Evolutionary conservation across 192 early-diverging fungal species (phyloP).

Genomic region (Haplosporangium gracile): DNA sequence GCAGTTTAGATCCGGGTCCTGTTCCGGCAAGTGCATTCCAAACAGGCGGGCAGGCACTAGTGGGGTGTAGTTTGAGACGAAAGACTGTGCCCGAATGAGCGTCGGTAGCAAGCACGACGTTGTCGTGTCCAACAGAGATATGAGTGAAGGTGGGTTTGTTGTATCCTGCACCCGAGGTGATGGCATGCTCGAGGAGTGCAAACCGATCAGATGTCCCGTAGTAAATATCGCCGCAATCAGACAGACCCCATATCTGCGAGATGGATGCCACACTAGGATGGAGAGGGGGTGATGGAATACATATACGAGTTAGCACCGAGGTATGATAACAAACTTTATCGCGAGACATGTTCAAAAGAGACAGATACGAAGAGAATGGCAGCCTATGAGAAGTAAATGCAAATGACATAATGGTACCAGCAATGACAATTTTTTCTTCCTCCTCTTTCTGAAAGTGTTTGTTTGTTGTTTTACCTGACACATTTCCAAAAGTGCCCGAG

Average conservation of each 20-base stretch:
- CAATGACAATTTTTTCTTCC: neutral
- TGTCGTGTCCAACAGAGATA: conserved; percentile 42
- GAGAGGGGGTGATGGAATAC: neutral
- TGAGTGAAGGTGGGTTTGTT: conserved; percentile 31
- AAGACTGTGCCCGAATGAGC: conserved; percentile 43
- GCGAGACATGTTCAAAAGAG: neutral
- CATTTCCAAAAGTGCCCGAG: conserved; percentile 48
- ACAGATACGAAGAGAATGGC: neutral
- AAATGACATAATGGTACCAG: neutral
- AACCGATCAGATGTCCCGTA: conserved; percentile 43
- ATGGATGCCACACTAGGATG: conserved; percentile 38
- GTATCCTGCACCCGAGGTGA: conserved; percentile 48
- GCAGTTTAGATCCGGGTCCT: conserved; percentile 15
- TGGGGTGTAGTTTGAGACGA: conserved; percentile 31
- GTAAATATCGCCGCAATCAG: conserved; percentile 30
- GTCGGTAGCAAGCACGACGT: conserved; percentile 41
- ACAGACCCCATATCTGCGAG: conserved; percentile 50
- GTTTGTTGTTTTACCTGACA: conserved; percentile 31
- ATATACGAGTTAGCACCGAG: neutral
- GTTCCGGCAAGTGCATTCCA: conserved; percentile 42
- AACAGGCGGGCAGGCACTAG: conserved; percentile 35
- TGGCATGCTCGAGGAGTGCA: conserved; percentile 22
- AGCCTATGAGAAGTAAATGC: neutral
- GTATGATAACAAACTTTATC: neutral
- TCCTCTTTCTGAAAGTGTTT: no score